Evolutionary conservation across 495 filamentous ascomycete genomes (phyloP).

Genomic region (Lineolata rhizophorae): DNA sequence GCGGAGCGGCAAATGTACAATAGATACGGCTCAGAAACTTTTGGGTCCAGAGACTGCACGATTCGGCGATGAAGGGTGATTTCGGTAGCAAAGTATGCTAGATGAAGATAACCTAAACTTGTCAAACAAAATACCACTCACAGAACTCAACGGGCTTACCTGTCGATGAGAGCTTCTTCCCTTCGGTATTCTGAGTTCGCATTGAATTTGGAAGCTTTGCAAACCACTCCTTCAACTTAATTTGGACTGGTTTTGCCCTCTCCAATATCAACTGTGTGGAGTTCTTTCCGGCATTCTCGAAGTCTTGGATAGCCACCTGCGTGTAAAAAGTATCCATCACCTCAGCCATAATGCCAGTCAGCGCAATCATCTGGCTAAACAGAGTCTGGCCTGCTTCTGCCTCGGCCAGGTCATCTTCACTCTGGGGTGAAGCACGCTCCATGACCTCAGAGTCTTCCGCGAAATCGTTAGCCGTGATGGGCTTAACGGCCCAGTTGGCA

Average conservation of each 20-base stretch:
- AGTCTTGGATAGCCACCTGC: constrained; percentile 31
- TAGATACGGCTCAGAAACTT: constrained; percentile 42
- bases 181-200: constrained; percentile 34
- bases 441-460: constrained; percentile 27
- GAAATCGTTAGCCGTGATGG: constrained; percentile 47
- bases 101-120: constrained; percentile 47
- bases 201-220: constrained; percentile 37
- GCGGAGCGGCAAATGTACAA: constrained; percentile 90
- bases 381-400: constrained; percentile 44
- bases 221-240: constrained; percentile 70
- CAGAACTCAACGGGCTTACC: constrained; percentile 14
- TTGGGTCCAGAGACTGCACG: constrained; percentile 22
- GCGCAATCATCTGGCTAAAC: constrained; percentile 50
- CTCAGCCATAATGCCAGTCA: constrained; percentile 56
- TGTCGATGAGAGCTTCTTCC: constrained; percentile 20
- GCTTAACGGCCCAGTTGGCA: constrained; percentile 64
- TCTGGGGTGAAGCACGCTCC: constrained; percentile 21
- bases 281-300: constrained; percentile 19
- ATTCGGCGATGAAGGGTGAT: constrained; percentile 71
- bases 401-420: constrained; percentile 21
- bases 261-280: constrained; percentile 36
- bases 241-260: constrained; percentile 61
- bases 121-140: too few species aligned
- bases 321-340: constrained; percentile 68
- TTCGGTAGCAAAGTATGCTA: constrained; percentile 68